A percentile compares a stretch with the other conserved stretches of the same genome.
phyloP scores from a whole-genome alignment of 495 filamentous ascomycete genomes.

The Neurospora sp. region DNA sequence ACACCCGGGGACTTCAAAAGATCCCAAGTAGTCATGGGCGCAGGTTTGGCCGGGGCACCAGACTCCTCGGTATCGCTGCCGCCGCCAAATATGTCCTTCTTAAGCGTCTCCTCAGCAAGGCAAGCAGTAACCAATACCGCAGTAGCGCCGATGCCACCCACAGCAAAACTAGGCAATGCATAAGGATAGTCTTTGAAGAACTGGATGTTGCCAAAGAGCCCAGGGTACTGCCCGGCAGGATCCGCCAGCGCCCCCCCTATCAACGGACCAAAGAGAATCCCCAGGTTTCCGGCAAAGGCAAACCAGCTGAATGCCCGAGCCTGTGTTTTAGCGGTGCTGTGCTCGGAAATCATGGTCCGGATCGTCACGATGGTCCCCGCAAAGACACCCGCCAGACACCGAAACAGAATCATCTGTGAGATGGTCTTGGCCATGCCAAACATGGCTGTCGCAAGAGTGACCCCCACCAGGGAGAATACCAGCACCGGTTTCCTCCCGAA shows the following conservation, averaged over 20 bases:
- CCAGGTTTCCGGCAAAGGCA: conserved; percentile 56
- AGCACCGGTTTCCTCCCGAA: conserved; percentile 59
- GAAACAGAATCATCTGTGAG: conserved; percentile 56
- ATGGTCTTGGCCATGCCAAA: conserved; percentile 53
- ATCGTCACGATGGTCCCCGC: conserved; percentile 60
- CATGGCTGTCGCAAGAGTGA: conserved; percentile 44
- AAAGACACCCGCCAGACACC: conserved; percentile 57
- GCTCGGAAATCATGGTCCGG: conserved; percentile 61
- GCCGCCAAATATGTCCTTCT: conserved; percentile 3
- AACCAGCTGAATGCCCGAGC: conserved; percentile 64
- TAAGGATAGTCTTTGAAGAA: conserved; percentile 59
- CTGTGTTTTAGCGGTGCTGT: conserved; percentile 54
- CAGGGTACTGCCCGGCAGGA: conserved; percentile 47
- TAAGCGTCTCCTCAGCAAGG: conserved; percentile 47
- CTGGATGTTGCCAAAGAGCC: conserved; percentile 38
- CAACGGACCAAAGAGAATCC: conserved; percentile 58
- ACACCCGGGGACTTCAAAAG: conserved; percentile 55
- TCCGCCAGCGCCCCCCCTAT: conserved; percentile 54
- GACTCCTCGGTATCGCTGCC: conserved; percentile 14
- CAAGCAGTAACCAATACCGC: conserved; percentile 38
- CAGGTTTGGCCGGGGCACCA: conserved; percentile 9
- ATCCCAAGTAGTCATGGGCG: conserved; percentile 36
- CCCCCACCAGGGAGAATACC: conserved; percentile 49
- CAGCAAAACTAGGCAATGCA: conserved; percentile 47
- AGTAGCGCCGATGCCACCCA: conserved; percentile 38